Conservation (phyloP, 768 basidiomycete genomes). For the Hortiboletus campestris region DNA sequence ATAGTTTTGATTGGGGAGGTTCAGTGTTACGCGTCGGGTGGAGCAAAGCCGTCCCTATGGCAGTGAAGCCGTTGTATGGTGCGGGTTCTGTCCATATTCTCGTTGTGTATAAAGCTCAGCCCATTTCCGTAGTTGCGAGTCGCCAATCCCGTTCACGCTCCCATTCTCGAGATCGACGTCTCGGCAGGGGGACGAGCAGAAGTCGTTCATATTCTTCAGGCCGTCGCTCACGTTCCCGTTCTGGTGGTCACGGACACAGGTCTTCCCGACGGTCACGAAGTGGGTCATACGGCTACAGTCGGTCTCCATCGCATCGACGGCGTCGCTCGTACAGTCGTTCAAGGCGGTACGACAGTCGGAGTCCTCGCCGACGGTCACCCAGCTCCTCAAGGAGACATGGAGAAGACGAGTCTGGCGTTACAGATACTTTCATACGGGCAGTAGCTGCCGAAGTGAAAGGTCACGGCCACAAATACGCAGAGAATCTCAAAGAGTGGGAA, state of each 20-base stretch:
- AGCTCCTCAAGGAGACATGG: slow-evolving; percentile 37
- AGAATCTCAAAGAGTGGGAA: slow-evolving; percentile 71
- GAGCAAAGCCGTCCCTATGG: slow-evolving; percentile 95
- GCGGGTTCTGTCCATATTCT: slow-evolving; percentile 14
- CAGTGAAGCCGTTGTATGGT: slow-evolving; percentile 81
- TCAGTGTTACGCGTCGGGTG: slow-evolving; percentile 85
- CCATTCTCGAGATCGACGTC: slow-evolving; percentile 31
- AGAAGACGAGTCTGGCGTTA: slow-evolving; percentile 59
- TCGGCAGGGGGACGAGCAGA: slow-evolving; percentile 23
- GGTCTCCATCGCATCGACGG: slow-evolving; percentile 37
- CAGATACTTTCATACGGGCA: slow-evolving; percentile 81
- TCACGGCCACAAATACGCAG: slow-evolving; percentile 76
- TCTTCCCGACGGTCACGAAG: slow-evolving; percentile 26
- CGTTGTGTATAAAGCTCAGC: background rate
- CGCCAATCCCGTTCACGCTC: slow-evolving; percentile 36
- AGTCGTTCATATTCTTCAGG: slow-evolving; percentile 26
- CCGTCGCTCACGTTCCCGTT: slow-evolving; percentile 32
- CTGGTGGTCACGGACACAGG: slow-evolving; percentile 29
- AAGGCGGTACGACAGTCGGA: slow-evolving; percentile 41
- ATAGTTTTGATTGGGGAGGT: slow-evolving; percentile 95
- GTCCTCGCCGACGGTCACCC: slow-evolving; percentile 45
- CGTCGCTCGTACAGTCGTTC: slow-evolving; percentile 53
- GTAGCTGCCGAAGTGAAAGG: slow-evolving; percentile 84
- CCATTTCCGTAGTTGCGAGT: slow-evolving; percentile 13
- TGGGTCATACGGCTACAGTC: slow-evolving; percentile 32